Base-by-base conservation (phyloP, 805 yeast genomes). In the Candida fluviatilis region DNA sequence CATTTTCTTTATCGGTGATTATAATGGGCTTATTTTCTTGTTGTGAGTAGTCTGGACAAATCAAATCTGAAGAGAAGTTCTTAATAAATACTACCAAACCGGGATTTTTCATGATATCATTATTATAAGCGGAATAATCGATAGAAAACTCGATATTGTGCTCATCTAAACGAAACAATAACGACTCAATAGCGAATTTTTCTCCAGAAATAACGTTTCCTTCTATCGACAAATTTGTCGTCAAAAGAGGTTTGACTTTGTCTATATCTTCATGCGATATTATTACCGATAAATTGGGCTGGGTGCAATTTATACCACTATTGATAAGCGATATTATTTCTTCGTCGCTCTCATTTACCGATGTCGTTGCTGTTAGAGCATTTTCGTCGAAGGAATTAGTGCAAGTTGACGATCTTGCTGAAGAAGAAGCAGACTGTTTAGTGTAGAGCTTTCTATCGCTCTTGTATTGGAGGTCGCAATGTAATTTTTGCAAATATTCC, bases 31-130 rank as follows among this genome's bases (percentile, higher is more conserved):
- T 33, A 7, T 21, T 15, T 4, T 23, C 27, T 11, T 21, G 23
- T 4, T 11, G 6, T 8, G 12, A 23, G 13, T 6, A 8, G 13
- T 23, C 18, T 6, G 23, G 4, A 11, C 18, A 34, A 24, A 71
- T 62, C 35, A 47, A 43, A 11, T 55, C 49, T 21, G 64, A 60
- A 3, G 69, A 56, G 19, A 78, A 52, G 14, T 78, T 78, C 40
- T 78, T 69, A 18, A 78, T 69, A 53, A 75, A 79, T 12, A 80
- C 48, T 45, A 73, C 72, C 24, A 33, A 23, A 1, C 84, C 84
- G 1, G 85, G 85, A 43, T 75, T 79, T 26, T 26, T 26, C 6
- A 13, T 12, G 7, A 12, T 5, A 26, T 26, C 29, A 12, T 26
- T 6, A 5, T 26, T 26, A 21, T 21, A 21, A 4, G 76, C 66